These are phyloP conservation scores for Chrysoporthe cubensis DNA, from an alignment of 2,329 filamentous ascomycete genomes.

Conservation along the genomic window DNA sequence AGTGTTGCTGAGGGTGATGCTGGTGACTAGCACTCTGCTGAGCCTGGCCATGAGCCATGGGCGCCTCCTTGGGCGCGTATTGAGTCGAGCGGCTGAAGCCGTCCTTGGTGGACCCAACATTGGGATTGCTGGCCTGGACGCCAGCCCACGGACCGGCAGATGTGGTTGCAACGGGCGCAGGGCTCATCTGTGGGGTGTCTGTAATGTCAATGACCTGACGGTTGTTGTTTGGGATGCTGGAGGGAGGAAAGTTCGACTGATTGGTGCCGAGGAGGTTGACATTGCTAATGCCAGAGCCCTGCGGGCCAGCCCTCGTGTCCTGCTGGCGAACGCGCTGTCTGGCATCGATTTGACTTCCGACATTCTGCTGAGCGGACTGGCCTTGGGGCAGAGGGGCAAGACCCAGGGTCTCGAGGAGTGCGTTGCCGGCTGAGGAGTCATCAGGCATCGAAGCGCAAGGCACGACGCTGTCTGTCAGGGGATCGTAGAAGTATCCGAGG, in stretches of 20 bases:
- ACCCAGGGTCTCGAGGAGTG: not conserved
- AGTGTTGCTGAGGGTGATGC: not conserved
- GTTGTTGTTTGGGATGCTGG: not conserved
- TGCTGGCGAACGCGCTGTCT: not conserved
- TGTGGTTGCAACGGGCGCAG: too few species aligned
- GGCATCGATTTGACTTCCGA: not conserved
- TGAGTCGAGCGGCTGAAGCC: too few species aligned
- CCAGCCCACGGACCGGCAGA: too few species aligned
- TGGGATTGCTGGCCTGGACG: not conserved
- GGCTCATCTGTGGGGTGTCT: not conserved
- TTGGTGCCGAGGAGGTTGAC: not conserved
- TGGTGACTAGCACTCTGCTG: not conserved
- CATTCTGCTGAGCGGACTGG: not conserved
- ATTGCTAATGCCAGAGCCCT: not conserved
- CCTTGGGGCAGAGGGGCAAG: not conserved
- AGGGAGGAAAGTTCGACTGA: not conserved
- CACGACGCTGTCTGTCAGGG: not conserved
- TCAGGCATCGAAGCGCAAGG: not conserved
- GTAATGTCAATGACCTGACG: not conserved
- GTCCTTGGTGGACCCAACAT: not conserved
- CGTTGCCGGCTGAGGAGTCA: not conserved
- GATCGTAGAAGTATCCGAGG: conserved; percentile 12
- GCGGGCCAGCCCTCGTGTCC: not conserved
- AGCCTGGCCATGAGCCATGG: not conserved
- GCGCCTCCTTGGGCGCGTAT: not conserved